Evolutionary conservation across 2,329 filamentous ascomycete genomes (phyloP).

Genomic region (Boeremia lycopersici): DNA sequence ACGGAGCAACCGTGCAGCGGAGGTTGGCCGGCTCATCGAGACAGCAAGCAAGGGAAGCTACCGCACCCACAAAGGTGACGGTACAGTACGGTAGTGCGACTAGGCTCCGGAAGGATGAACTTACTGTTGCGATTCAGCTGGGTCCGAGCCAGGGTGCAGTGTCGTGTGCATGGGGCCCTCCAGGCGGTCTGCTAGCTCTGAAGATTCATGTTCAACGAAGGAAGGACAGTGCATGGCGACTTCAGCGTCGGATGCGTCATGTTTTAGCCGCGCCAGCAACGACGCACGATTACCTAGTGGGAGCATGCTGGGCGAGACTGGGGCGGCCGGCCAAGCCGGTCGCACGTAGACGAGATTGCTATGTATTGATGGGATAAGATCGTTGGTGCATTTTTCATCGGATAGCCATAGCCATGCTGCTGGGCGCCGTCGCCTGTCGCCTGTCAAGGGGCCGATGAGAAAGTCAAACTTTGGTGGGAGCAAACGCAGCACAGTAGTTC

Average conservation of each 20-base stretch:
- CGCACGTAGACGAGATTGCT: constrained; percentile 20
- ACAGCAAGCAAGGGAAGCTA: constrained; percentile 33
- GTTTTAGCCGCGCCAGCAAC: constrained; percentile 42
- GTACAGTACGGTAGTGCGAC: constrained; percentile 39
- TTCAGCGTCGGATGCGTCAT: constrained; percentile 30
- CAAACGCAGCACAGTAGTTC: constrained; percentile 31
- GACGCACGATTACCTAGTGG: constrained; percentile 32
- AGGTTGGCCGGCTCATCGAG: constrained; percentile 36
- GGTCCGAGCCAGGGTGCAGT: constrained; percentile 32
- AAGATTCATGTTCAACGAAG: constrained; percentile 32
- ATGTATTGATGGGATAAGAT: constrained; percentile 18
- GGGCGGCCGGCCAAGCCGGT: constrained; percentile 22
- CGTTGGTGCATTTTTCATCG: constrained; percentile 24
- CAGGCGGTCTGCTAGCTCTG: constrained; percentile 43
- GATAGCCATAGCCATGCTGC: constrained; percentile 27
- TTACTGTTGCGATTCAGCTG: constrained; percentile 44
- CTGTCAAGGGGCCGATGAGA: constrained; percentile 30
- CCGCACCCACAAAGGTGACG: constrained; percentile 34
- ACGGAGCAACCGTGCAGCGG: constrained; percentile 47
- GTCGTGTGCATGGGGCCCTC: constrained; percentile 41
- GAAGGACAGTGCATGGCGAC: constrained; percentile 33
- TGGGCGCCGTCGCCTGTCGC: constrained; percentile 22
- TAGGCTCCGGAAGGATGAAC: constrained; percentile 31
- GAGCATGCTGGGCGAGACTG: constrained; percentile 26
- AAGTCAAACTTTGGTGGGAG: constrained; percentile 38